Conservation (phyloP, 1,139 yeast genomes). For the Kodamaea suecica region DNA sequence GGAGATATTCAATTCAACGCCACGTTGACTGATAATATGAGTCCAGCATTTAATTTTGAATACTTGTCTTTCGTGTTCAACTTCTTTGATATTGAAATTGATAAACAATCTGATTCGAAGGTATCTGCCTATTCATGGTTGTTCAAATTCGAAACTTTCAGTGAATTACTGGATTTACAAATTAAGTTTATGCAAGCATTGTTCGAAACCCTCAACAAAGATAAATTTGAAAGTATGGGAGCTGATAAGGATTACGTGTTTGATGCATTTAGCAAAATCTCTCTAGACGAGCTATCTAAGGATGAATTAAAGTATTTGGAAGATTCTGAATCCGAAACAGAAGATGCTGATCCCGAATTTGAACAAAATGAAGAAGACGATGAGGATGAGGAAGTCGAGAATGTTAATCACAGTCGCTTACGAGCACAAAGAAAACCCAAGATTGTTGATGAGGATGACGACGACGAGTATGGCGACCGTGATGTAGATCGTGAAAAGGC, state of each 20-base stretch:
- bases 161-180: constrained; percentile 51
- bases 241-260: constrained; percentile 23
- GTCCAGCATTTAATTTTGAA: constrained; percentile 63
- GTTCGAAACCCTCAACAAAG: constrained; percentile 60
- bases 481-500: constrained; percentile 15
- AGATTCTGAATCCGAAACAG: constrained; percentile 12
- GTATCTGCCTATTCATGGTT: constrained; percentile 58
- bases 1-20: constrained; percentile 18
- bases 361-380: constrained; percentile 14
- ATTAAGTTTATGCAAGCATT: constrained; percentile 45
- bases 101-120: too few species aligned
- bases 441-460: constrained; percentile 22
- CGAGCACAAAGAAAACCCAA: background rate
- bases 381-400: constrained; percentile 8
- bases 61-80: constrained; percentile 66
- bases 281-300: constrained; percentile 20
- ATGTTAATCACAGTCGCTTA: constrained; percentile 1
- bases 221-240: constrained; percentile 38
- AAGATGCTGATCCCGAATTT: constrained; percentile 10
- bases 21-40: constrained; percentile 47
- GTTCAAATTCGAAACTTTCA: constrained; percentile 47
- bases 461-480: constrained; percentile 20
- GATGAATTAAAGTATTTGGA: constrained; percentile 11
- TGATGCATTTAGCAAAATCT: constrained; percentile 29
- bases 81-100: constrained; percentile 25